phyloP scores from a whole-genome alignment of 345 rosid species.

The Odontarrhena argentea region DNA sequence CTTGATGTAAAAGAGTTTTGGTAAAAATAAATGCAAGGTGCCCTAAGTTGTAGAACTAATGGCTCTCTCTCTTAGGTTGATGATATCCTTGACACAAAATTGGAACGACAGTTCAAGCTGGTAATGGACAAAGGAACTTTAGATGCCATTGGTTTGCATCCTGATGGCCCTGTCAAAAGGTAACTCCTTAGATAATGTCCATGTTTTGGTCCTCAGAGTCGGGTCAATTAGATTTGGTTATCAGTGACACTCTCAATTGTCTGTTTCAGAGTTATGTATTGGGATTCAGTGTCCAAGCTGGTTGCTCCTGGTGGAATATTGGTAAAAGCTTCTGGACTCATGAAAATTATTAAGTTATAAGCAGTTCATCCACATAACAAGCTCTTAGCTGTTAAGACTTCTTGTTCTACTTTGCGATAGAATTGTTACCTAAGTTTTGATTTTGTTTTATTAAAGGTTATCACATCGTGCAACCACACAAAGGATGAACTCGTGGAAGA shows the following conservation, averaged over 20 bases:
- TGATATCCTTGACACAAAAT: slow-evolving; percentile 82
- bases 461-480: slow-evolving; percentile 87
- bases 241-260: not conserved
- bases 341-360: not conserved
- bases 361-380: not conserved
- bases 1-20: not conserved
- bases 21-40: not conserved
- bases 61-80: slow-evolving; percentile 56
- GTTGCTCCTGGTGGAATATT: slow-evolving; percentile 79
- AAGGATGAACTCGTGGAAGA: slow-evolving; percentile 86
- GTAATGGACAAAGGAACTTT: slow-evolving; percentile 97
- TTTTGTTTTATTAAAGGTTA: slow-evolving; percentile 50
- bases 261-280: slow-evolving; percentile 73
- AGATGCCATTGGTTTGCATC: slow-evolving; percentile 98
- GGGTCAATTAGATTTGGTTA: not conserved
- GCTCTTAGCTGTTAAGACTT: not conserved
- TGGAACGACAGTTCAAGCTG: slow-evolving; percentile 70
- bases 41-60: slow-evolving; percentile 20
- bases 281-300: slow-evolving; percentile 90
- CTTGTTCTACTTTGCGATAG: not conserved
- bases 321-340: slow-evolving; percentile 48
- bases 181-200: slow-evolving; percentile 31
- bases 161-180: slow-evolving; percentile 92
- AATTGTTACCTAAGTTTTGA: not conserved
- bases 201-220: not conserved